Conservation (phyloP, 2,329 filamentous ascomycete genomes). For the Aureobasidium sp. region DNA sequence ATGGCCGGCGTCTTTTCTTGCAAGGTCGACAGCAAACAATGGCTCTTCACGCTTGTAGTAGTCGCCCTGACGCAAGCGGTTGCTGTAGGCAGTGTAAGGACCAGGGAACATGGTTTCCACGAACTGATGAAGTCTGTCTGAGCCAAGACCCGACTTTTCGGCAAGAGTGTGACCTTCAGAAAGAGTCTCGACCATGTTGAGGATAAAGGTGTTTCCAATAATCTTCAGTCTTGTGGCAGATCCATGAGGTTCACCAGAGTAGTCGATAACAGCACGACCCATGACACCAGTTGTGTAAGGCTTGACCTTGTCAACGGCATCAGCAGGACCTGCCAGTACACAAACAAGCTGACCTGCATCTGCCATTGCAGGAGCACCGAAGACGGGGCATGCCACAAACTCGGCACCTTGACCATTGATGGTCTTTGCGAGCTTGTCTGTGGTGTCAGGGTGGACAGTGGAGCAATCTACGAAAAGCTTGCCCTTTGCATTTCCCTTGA, state of each 20-base stretch:
- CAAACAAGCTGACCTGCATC: constrained; percentile 64
- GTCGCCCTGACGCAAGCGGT: constrained; percentile 66
- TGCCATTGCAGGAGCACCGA: constrained; percentile 64
- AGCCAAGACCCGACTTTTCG: constrained; percentile 72
- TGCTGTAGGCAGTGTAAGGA: constrained; percentile 66
- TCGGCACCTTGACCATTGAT: constrained; percentile 55
- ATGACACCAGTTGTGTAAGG: constrained; percentile 70
- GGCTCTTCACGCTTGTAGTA: constrained; percentile 70
- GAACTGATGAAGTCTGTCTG: constrained; percentile 62
- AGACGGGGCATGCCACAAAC: constrained; percentile 71
- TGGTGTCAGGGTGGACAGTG: constrained; percentile 78
- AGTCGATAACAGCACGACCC: constrained; percentile 61
- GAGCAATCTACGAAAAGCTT: constrained; percentile 86
- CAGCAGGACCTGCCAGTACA: constrained; percentile 61
- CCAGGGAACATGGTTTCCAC: constrained; percentile 69
- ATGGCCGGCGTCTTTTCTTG: constrained; percentile 74
- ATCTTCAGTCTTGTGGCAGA: constrained; percentile 69
- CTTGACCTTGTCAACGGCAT: constrained; percentile 55
- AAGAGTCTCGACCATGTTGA: constrained; percentile 74
- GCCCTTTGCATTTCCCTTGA: constrained; percentile 47
- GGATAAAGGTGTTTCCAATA: constrained; percentile 77
- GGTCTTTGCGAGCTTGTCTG: constrained; percentile 55
- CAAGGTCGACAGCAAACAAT: constrained; percentile 76
- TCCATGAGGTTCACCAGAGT: constrained; percentile 60
- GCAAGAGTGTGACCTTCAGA: constrained; percentile 72